A percentile compares a stretch with the other conserved stretches of the same genome.
Conservation (phyloP, 257 asterid species). For the Mitragyna speciosa region DNA sequence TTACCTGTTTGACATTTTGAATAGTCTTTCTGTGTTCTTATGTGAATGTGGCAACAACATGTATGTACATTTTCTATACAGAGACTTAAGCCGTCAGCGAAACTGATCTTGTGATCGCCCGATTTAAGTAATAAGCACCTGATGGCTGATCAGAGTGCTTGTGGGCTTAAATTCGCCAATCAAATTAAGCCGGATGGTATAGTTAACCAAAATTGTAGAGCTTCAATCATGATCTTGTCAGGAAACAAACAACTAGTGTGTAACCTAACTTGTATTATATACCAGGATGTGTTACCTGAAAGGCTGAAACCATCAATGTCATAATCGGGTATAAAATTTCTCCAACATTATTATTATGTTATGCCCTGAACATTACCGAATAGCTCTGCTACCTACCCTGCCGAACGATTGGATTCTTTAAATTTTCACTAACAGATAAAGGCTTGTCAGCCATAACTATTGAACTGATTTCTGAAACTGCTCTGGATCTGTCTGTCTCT, state of each 20-base stretch:
- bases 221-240: neutral
- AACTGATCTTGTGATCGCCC: neutral
- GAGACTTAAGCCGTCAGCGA: neutral
- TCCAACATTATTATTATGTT: neutral
- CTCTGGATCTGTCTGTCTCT: neutral
- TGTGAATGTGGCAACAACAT: slow-evolving; percentile 1
- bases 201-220: neutral
- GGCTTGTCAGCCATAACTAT: neutral
- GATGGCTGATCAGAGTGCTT: slow-evolving; percentile 6
- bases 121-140: neutral
- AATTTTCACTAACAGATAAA: neutral
- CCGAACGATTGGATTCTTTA: neutral
- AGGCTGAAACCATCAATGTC: neutral
- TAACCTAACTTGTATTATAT: neutral
- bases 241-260: neutral
- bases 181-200: neutral
- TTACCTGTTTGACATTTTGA: too few species aligned
- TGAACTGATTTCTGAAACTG: too few species aligned
- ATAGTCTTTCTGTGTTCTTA: too few species aligned
- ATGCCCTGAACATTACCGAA: neutral
- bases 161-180: neutral
- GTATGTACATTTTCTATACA: neutral
- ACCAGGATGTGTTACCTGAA: neutral
- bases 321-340: neutral
- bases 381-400: neutral